Conservation (phyloP, 352 stramenopile species). For the Phytophthora europaea region DNA sequence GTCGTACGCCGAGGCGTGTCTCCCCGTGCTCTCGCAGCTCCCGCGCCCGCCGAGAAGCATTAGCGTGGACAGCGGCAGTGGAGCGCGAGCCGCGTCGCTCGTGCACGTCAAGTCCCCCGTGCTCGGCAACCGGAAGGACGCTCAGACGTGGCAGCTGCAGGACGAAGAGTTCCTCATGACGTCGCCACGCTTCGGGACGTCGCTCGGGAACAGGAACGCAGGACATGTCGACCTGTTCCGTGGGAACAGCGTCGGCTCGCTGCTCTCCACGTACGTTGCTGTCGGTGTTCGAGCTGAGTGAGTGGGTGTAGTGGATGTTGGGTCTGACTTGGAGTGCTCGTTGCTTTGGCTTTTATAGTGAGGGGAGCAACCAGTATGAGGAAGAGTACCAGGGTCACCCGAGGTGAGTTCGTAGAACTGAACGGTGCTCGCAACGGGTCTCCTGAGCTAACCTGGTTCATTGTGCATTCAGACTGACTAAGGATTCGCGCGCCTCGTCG, state of each 20-base stretch:
- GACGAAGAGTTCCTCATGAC: conserved; percentile 74
- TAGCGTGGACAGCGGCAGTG: conserved; percentile 53
- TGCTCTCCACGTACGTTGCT: conserved; percentile 46
- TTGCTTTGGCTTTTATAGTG: conserved; percentile 29
- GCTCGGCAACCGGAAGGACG: conserved; percentile 65
- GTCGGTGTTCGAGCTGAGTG: not conserved
- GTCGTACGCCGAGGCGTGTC: conserved; percentile 57
- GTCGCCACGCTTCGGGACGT: conserved; percentile 61
- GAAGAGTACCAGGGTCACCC: conserved; percentile 43
- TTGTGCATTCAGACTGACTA: conserved; percentile 44
- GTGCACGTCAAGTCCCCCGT: conserved; percentile 70
- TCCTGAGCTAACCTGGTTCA: conserved; percentile 2
- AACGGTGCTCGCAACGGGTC: not conserved
- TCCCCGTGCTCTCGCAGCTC: conserved; percentile 58
- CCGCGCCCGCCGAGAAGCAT: conserved; percentile 52
- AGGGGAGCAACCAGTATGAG: conserved; percentile 46
- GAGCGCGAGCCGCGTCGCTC: conserved; percentile 30
- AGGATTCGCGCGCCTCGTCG: conserved; percentile 79
- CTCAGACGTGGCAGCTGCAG: conserved; percentile 76
- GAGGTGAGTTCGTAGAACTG: conserved; percentile 23
- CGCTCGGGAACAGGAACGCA: conserved; percentile 28
- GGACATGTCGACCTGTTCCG: conserved; percentile 43
- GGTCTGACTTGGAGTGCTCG: conserved; percentile 19
- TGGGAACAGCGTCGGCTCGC: conserved; percentile 34
- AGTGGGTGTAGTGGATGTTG: not conserved